Percentiles rank a stretch among this genome's conserved stretches.
Evolutionary conservation across 768 basidiomycete species (phyloP).

Genomic region (Gloeophyllum trabeum): DNA sequence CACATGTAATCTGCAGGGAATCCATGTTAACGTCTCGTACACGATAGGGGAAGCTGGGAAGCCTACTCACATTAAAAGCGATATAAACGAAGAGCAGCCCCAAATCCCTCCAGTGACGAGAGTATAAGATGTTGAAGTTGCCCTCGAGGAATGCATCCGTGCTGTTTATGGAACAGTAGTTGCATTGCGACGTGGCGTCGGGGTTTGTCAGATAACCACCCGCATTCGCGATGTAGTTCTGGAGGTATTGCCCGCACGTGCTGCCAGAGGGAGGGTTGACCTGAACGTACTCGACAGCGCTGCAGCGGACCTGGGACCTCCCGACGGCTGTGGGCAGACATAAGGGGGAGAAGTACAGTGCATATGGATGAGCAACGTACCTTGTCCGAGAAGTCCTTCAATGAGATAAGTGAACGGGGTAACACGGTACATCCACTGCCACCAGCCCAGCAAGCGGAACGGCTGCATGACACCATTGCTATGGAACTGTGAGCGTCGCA

Average conservation of each 20-base stretch:
- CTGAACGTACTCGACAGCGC: conserved; percentile 18
- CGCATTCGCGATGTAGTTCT: conserved; percentile 14
- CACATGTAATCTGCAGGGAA: too few relatives aligned
- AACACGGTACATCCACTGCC: conserved; percentile 19
- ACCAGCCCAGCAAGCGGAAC: conserved; percentile 28
- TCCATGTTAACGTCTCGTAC: too few relatives aligned
- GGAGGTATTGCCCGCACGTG: conserved; percentile 21
- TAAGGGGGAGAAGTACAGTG: too few relatives aligned
- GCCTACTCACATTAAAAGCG: conserved; percentile 8
- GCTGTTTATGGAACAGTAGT: conserved; percentile 18
- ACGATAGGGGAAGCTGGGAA: too few relatives aligned
- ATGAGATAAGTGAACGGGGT: conserved; percentile 5
- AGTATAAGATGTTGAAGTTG: conserved; percentile 14
- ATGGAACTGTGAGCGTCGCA: background rate
- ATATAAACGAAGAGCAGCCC: conserved; percentile 17
- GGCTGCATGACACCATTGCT: conserved; percentile 36
- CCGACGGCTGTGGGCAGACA: conserved; percentile 12
- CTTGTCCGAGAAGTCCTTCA: conserved; percentile 2
- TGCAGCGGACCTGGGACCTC: conserved; percentile 18
- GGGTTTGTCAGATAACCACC: conserved; percentile 22
- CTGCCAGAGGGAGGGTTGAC: conserved; percentile 21
- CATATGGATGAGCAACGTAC: background rate
- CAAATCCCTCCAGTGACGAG: conserved; percentile 16
- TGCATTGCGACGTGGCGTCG: conserved; percentile 16
- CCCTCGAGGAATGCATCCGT: conserved; percentile 19